Percentiles rank a stretch among this genome's conserved stretches.
phyloP scores from a whole-genome alignment of 257 asterid species.

The Solanum tarijense region DNA sequence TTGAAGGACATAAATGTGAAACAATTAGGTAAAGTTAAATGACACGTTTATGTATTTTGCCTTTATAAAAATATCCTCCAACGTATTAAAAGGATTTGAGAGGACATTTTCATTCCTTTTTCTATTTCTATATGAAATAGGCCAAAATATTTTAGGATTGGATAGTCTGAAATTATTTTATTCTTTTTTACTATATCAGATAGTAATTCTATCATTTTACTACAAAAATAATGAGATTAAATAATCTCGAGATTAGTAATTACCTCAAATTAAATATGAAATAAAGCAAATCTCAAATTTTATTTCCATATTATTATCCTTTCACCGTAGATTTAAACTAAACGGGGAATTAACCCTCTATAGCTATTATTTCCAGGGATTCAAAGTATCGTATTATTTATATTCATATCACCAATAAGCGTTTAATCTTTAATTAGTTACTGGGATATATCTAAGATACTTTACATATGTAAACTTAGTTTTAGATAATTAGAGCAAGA shows the following conservation, averaged over 20 bases:
- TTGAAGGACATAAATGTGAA: no score
- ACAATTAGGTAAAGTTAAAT: no score
- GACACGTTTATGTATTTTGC: no score
- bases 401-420: not conserved
- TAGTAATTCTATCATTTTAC: no score
- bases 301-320: not conserved
- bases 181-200: not conserved
- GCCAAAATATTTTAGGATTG: not conserved
- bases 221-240: no score
- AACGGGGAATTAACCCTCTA: no score
- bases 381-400: not conserved
- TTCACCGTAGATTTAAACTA: not conserved
- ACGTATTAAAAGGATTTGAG: no score
- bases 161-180: not conserved
- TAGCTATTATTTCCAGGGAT: not conserved
- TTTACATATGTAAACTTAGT: not conserved
- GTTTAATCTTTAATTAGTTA: not conserved
- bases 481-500: not conserved
- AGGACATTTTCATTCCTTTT: no score
- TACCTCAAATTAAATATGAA: not conserved
- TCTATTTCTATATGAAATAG: not conserved
- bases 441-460: not conserved
- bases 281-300: not conserved
- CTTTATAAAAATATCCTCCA: no score
- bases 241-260: not conserved